Percentiles rank a stretch among this genome's conserved stretches.
Evolutionary conservation across 805 yeast species (phyloP).

Genomic region (Debaryomyces prosopidis): DNA sequence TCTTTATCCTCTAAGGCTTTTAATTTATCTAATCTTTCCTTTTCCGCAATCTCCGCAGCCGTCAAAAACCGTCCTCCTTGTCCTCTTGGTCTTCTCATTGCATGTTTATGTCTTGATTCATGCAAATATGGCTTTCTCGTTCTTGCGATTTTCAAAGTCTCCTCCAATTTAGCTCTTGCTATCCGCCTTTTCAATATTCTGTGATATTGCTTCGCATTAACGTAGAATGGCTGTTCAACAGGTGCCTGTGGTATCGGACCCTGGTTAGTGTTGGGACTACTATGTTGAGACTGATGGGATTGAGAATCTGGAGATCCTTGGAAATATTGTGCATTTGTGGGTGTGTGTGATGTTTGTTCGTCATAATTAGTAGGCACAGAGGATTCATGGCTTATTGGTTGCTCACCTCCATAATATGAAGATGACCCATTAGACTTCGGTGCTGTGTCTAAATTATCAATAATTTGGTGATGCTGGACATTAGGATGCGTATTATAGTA

Average conservation of each 20-base stretch:
- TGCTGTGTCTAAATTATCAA: slow-evolving; percentile 7
- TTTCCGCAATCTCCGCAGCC: slow-evolving; percentile 67
- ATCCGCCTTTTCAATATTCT: slow-evolving; percentile 89
- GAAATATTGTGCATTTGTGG: slow-evolving; percentile 4
- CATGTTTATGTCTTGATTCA: slow-evolving; percentile 97
- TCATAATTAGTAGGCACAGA: slow-evolving; percentile 12
- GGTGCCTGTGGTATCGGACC: slow-evolving; percentile 14
- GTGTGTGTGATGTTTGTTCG: slow-evolving; percentile 8
- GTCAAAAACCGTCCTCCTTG: slow-evolving; percentile 97
- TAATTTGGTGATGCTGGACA: slow-evolving; percentile 3
- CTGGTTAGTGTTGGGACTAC: slow-evolving; percentile 8
- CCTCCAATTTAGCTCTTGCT: slow-evolving; percentile 92
- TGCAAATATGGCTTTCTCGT: slow-evolving; percentile 93
- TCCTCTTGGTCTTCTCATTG: slow-evolving; percentile 98
- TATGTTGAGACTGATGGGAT: slow-evolving; percentile 11
- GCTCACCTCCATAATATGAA: slow-evolving; percentile 21
- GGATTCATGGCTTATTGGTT: slow-evolving; percentile 10
- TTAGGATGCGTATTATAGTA: slow-evolving; percentile 15
- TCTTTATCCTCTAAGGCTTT: slow-evolving; percentile 31
- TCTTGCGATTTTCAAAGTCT: slow-evolving; percentile 79
- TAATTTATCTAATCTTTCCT: slow-evolving; percentile 40
- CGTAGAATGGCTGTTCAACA: slow-evolving; percentile 90
- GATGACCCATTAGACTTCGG: slow-evolving; percentile 14
- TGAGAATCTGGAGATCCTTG: slow-evolving; percentile 13
- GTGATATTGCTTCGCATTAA: slow-evolving; percentile 96